Conservation (phyloP, 257 asterid species). For the Catharanthus roseus region DNA sequence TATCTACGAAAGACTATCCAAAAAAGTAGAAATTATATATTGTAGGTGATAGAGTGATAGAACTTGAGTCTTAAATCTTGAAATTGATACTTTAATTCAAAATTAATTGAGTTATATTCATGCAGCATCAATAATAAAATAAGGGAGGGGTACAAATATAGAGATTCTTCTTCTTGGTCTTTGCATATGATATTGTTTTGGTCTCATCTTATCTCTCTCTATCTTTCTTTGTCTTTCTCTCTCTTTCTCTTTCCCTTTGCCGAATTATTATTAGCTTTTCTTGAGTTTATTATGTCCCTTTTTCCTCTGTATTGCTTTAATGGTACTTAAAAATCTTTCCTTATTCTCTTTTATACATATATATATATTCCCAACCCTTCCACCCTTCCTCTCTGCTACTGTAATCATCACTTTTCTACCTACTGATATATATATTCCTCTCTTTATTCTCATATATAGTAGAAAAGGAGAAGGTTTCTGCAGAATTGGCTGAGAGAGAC, state of each 20-base stretch:
- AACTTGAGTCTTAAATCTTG: too few species aligned
- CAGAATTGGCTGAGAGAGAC: slow-evolving; percentile 20
- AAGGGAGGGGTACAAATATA: too few species aligned
- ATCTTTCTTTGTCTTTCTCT: not conserved
- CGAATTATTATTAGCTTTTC: slow-evolving; percentile 23
- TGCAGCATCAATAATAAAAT: too few species aligned
- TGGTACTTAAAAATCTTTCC: not conserved
- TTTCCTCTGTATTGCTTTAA: slow-evolving; percentile 1
- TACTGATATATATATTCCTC: slow-evolving; percentile 20
- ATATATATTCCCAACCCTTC: too few species aligned
- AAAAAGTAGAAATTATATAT: too few species aligned
- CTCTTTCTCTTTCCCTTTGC: slow-evolving; percentile 15
- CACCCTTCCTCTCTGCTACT: slow-evolving; percentile 4
- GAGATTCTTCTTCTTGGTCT: slow-evolving; percentile 12
- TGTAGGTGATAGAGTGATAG: too few species aligned
- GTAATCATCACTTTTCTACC: slow-evolving; percentile 40
- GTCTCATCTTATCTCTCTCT: slow-evolving; percentile 11
- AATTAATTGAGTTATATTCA: too few species aligned
- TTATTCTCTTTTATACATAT: not conserved
- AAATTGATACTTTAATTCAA: too few species aligned
- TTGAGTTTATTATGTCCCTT: not conserved
- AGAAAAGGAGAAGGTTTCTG: not conserved
- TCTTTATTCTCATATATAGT: slow-evolving; percentile 29
- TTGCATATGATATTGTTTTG: not conserved
- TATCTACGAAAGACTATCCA: too few species aligned